Evolutionary conservation across 2,329 filamentous ascomycete species (phyloP), one percentile per base, ranked within the genome.

Genomic region (Amauroascus niger): DNA sequence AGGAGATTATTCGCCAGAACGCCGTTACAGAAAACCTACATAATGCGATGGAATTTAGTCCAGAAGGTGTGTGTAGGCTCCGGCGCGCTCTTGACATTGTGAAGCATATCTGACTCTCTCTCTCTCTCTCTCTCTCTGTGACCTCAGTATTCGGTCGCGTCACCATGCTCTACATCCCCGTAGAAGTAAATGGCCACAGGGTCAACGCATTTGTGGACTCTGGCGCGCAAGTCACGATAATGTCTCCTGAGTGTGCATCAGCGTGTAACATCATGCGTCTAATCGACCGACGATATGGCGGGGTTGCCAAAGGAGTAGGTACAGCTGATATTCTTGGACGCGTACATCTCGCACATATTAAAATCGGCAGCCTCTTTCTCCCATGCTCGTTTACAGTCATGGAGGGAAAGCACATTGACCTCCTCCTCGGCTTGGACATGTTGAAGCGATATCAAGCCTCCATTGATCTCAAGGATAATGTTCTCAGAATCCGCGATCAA

Each of bases 351-450:
- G 93, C 93, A 8, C 88, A 91, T 69, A 94, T 98, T 70, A 91
- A 88, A 70, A 93, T 98, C 61, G 93, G 91, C 51, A 82, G 79
- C 40, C 80, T 91, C 58, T 89, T 88, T 66, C 76, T 98, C 61
- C 85, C 91, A 2, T 97, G 90, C 73, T 93, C 89, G 56, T 98
- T 98, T 69, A 98, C 93, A 2, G 93, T 98, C 65, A 98, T 98
- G 93, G 93, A 98, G 73, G 93, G 93, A 59, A 98, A 97, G 71
- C 83, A 88, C 50, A 93, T 98, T 22, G 93, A 97, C 67, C 77
- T 98, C 16, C 79, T 98, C 1, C 80, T 98, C 11, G 93, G 93
- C 2, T 75, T 98, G 40, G 93, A 98, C 69, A 98, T 98, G 88
- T 78, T 98, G 57, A 96, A 95, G 73, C 82, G 93, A 37, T 90